Percentiles rank a stretch among this genome's conserved stretches.
phyloP scores from a whole-genome alignment of 108 stramenopile genomes.

The Skeletonema costatum region DNA sequence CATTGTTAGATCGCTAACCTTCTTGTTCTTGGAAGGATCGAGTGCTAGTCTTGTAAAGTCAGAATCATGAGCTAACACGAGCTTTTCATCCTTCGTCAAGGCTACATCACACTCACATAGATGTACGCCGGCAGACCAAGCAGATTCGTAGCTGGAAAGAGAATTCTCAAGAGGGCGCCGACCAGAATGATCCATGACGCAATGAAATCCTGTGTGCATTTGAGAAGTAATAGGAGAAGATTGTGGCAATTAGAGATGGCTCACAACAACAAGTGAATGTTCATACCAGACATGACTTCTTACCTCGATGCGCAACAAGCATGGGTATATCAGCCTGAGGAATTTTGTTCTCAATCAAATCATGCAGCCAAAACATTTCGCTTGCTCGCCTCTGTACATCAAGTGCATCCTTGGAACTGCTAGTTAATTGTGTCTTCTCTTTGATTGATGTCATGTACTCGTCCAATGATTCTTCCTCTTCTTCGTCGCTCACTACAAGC shows the following conservation, averaged over 20 bases:
- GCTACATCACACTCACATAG: constrained; percentile 84
- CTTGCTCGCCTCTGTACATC: constrained; percentile 41
- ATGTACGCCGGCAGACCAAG: constrained; percentile 75
- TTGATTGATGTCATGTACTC: constrained; percentile 19
- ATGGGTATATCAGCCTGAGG: constrained; percentile 18
- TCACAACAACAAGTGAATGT: background rate
- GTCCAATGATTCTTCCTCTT: constrained; percentile 32
- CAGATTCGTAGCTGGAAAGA: constrained; percentile 68
- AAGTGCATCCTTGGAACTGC: constrained; percentile 10
- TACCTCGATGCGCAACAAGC: constrained; percentile 75
- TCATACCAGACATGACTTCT: background rate
- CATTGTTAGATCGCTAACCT: constrained; percentile 70
- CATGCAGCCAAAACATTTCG: constrained; percentile 43
- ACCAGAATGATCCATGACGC: constrained; percentile 55
- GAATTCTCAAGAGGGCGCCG: constrained; percentile 77
- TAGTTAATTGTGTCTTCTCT: constrained; percentile 14
- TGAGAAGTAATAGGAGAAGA: background rate
- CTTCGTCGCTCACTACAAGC: constrained; percentile 36
- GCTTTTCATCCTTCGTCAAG: constrained; percentile 78
- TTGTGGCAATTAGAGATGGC: background rate
- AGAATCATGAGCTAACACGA: constrained; percentile 74
- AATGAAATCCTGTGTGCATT: constrained; percentile 55
- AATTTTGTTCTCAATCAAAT: constrained; percentile 31
- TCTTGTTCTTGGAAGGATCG: constrained; percentile 42
- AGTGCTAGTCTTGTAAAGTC: constrained; percentile 70